These are phyloP conservation scores for Mycena sp. DNA, from an alignment of 1,284 basidiomycete species.

Conservation along the genomic window DNA sequence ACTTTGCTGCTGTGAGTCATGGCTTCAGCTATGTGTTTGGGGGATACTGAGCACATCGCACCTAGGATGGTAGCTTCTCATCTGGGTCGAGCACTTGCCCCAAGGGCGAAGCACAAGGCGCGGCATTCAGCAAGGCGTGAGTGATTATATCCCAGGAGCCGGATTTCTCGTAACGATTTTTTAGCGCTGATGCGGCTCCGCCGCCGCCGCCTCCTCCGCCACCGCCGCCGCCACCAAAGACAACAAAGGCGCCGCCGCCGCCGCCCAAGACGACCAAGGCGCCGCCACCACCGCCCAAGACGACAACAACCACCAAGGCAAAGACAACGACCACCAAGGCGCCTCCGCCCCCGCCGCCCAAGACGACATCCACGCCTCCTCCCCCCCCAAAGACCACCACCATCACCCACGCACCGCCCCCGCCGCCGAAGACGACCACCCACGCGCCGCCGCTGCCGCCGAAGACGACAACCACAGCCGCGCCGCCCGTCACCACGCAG, in stretches of 20 bases:
- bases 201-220: constrained; percentile 7
- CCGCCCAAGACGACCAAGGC: neutral
- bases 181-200: neutral
- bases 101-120: constrained; percentile 1
- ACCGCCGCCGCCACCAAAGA: neutral
- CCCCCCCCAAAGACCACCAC: no score
- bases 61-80: constrained; percentile 8
- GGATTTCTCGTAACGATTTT: neutral
- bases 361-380: neutral
- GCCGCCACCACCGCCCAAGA: neutral
- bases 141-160: neutral
- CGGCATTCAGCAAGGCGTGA: neutral
- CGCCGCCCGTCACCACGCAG: no score
- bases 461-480: no score
- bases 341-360: constrained; percentile 10
- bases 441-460: no score
- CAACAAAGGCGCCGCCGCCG: neutral
- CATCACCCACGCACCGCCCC: no score
- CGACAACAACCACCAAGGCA: neutral
- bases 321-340: neutral
- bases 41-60: neutral
- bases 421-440: no score
- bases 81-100: constrained; percentile 8
- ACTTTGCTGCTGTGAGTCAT: constrained; percentile 3
- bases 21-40: no score